Evolutionary conservation across 768 basidiomycete genomes (phyloP).

Genomic region (Pulveroboletus sp.): DNA sequence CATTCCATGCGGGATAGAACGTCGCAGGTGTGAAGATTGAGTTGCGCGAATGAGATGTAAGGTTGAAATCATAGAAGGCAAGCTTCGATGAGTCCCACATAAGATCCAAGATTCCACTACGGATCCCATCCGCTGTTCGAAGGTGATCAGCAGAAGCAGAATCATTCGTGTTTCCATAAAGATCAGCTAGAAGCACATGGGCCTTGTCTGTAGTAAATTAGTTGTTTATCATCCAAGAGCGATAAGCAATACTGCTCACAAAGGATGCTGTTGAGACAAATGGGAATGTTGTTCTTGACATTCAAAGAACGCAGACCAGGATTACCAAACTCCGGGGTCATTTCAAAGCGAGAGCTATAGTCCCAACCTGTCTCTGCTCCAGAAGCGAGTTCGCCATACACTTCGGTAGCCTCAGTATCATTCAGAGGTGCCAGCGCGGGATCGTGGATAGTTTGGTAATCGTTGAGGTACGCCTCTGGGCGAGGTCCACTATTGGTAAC

Average conservation of each 20-base stretch:
- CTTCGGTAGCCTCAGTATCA: conserved; percentile 50
- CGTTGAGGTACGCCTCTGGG: conserved; percentile 81
- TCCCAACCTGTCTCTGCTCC: conserved; percentile 77
- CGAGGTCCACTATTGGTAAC: conserved; percentile 85
- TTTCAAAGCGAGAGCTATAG: conserved; percentile 44
- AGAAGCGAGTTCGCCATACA: conserved; percentile 87
- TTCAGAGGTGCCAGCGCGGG: conserved; percentile 57
- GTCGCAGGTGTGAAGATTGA: conserved; percentile 66
- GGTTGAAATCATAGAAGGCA: conserved; percentile 92
- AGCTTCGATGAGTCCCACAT: conserved; percentile 80
- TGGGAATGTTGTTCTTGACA: conserved; percentile 63
- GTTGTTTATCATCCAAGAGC: not conserved
- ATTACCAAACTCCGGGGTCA: conserved; percentile 35
- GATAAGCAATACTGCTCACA: conserved; percentile 45
- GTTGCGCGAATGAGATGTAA: conserved; percentile 63
- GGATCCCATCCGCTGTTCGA: conserved; percentile 53
- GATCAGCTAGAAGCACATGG: conserved; percentile 55
- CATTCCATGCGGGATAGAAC: conserved; percentile 86
- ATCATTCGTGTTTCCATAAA: conserved; percentile 52
- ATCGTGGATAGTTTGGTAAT: conserved; percentile 77
- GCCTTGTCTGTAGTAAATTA: conserved; percentile 51
- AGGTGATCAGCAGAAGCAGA: conserved; percentile 49
- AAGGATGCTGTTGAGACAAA: conserved; percentile 83
- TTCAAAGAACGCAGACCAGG: conserved; percentile 70
- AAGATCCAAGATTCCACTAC: conserved; percentile 77